Evolutionary conservation across 805 yeast species (phyloP), one percentile per base, ranked within the genome.

Genomic region (Groenewaldozyma tartarivorans): DNA sequence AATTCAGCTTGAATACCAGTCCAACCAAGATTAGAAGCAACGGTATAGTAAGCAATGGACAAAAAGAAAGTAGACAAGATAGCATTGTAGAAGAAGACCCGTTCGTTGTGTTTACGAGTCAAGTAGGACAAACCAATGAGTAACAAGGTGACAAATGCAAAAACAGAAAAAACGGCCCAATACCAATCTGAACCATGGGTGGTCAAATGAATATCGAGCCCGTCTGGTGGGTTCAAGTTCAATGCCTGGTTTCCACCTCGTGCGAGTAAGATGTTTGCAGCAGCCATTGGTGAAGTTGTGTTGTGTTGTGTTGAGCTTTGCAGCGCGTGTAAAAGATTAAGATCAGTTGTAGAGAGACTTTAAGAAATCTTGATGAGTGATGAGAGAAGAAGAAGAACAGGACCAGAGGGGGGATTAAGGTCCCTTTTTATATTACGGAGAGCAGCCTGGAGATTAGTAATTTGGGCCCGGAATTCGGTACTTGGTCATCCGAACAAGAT

Each of bases 121-220:
- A 33, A 32, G 41, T 21, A 57, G 47, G 58, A 55, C 27, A 58
- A 37, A 20, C 47, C 48, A 32, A 53, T 45, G 47, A 50, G 46
- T n/a, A 52, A 38, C 13, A 67, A 20, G 3, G 74, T 53, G n/a
- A 66, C 53, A 1, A 66, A 36, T 16, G 64, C 63, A 49, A 75
- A 69, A 30, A 74, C 39, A 3, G 72, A 56, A 51, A 78, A 76
- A 11, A 63, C 78, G 1, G 83, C 71, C 82, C 82, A 78, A 48
- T 72, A 64, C 82, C 81, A 78, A 55, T 73, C 74, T 5, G 81
- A 75, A 55, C 85, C 83, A 50, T 71, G 74, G 11, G 54, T 46
- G 9, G 81, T 76, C 26, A 78, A 45, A 41, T 69, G 70, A 53
- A 75, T 68, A 47, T 74, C 80, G 38, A 68, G 58, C 16, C 56